phyloP scores from a whole-genome alignment of 2,329 filamentous ascomycete genomes.

The Colletotrichum sp. region DNA sequence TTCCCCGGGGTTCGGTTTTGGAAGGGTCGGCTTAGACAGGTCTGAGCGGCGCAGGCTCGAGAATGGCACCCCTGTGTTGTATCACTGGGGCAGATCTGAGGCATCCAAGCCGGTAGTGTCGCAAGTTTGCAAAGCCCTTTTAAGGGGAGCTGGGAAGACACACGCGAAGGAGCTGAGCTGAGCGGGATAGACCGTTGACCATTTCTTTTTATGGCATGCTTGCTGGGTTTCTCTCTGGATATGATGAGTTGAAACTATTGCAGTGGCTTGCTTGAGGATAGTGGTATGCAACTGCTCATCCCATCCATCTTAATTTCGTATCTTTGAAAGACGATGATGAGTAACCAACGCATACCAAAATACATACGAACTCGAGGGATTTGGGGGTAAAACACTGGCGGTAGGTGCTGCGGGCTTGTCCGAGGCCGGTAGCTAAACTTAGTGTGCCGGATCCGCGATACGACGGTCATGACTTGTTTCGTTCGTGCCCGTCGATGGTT shows the following conservation, averaged over 20 bases:
- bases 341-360: not conserved
- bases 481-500: not conserved
- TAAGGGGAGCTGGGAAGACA: not conserved
- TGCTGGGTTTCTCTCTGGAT: not conserved
- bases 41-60: not conserved
- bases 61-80: slow-evolving; percentile 3
- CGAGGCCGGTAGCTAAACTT: not conserved
- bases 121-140: not conserved
- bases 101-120: slow-evolving; percentile 19
- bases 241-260: not conserved
- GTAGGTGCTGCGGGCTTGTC: not conserved
- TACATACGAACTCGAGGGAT: not conserved
- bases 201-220: not conserved
- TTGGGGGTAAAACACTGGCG: not conserved
- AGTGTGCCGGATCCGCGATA: not conserved
- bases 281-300: not conserved
- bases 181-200: not conserved
- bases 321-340: not conserved
- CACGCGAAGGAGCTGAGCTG: not conserved
- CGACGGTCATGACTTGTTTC: not conserved
- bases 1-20: not conserved
- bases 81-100: slow-evolving; percentile 16
- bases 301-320: not conserved
- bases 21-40: not conserved
- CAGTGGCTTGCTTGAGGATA: not conserved